Base-by-base conservation (phyloP, 1,284 basidiomycete species). In the Fomitopsis pinicola region DNA sequence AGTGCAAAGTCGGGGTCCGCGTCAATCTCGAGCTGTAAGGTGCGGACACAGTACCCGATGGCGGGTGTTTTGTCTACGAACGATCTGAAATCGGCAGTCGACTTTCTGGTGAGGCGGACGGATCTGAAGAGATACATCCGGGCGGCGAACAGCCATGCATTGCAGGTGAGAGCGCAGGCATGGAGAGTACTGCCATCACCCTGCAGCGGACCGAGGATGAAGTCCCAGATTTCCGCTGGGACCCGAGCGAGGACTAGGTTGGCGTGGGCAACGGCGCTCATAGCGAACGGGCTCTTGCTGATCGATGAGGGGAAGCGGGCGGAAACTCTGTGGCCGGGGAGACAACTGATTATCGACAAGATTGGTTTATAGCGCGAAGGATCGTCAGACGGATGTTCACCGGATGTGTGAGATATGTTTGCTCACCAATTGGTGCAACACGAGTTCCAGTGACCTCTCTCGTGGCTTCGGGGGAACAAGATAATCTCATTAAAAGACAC, bases 131-230 rank as follows among this genome's bases (percentile, higher is more conserved):
- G 66, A 62, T 75, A 70, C 55, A 66, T 69, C 7, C 72, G 71
- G 22, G 71, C 63, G 15, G 72, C 60, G 5, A 69, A 67, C 30
- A 72, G 64, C 73, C 73, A 76, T 2, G 66, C 57, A 59, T 69
- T 71, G 66, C 70, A 74, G n/a, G 72, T 71, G 9, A 75, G 65
- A 52, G 68, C 70, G 63, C 73, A 75, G 0, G 68, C 52, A 58
- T 63, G 63, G 54, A 77, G 71, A 6, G 68, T 58, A 6, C 42
- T 15, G 14, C 28, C 55, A 59, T 76, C 72, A 56, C 66, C 61
- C 57, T 72, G 69, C 8, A 73, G 64, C 42, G 66, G 70, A 58
- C 72, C 72, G 55, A 75, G 67, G 55, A 75, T 67, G 8, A 67
- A 60, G 60, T 74, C 72, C 45, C 67, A 58, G 22, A 75, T 63